Conservation (phyloP, 2,329 filamentous ascomycete genomes). For the Colletotrichum sp. region DNA sequence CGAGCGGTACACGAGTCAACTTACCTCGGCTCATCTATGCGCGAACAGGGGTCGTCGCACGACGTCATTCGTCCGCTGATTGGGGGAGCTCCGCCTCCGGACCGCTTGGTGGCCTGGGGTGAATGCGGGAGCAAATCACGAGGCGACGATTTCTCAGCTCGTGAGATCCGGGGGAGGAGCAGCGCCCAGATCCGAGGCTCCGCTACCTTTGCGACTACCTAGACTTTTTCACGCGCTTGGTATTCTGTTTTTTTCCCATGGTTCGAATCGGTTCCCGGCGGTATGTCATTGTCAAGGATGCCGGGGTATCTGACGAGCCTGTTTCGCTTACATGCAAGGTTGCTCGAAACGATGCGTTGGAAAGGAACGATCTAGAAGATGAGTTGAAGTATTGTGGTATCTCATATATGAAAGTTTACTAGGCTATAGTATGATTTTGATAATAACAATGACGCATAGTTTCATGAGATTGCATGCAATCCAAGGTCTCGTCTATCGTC, state of each 20-base stretch:
- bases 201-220: not conserved
- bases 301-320: not conserved
- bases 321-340: not conserved
- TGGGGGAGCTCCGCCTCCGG: not conserved
- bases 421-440: not conserved
- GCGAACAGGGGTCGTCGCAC: constrained; percentile 10
- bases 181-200: constrained; percentile 6
- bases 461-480: not conserved
- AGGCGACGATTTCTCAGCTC: constrained; percentile 17
- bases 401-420: not conserved
- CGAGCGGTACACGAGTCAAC: not conserved
- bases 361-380: not conserved
- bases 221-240: not conserved
- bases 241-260: not conserved
- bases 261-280: not conserved
- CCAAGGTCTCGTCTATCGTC: not conserved
- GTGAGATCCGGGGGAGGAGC: not conserved
- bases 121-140: constrained; percentile 20
- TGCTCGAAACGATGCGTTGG: not conserved
- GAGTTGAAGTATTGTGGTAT: not conserved
- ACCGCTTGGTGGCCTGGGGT: not conserved
- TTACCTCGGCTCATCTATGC: constrained; percentile 24
- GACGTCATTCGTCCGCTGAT: constrained; percentile 9
- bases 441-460: not conserved
- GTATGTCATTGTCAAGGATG: not conserved